Evolutionary conservation across 805 yeast species (phyloP).

Genomic region (Schizosaccharomyces lindneri): DNA sequence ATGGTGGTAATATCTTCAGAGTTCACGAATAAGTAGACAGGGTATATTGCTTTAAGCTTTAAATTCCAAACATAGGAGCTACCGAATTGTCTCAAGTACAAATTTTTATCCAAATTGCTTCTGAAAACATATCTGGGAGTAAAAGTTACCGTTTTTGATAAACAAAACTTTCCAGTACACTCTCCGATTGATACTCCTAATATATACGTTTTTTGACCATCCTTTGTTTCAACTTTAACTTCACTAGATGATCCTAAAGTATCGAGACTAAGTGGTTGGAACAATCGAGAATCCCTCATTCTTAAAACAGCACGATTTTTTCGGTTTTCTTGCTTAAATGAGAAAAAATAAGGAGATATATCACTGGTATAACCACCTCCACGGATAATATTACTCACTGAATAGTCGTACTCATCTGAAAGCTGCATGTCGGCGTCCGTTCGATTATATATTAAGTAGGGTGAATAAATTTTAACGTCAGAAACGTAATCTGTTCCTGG

Average conservation of each 20-base stretch:
- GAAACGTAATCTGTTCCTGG: background rate
- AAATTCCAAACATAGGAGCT: background rate
- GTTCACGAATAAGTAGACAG: background rate
- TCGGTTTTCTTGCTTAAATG: conserved; percentile 41
- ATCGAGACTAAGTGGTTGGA: conserved; percentile 57
- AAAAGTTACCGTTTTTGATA: conserved; percentile 53
- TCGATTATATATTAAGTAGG: background rate
- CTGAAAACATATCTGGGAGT: conserved; percentile 61
- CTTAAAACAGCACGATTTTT: conserved; percentile 41
- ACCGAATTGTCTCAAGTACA: conserved; percentile 23
- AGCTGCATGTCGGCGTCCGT: background rate
- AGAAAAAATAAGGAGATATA: conserved; percentile 48
- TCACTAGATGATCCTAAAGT: conserved; percentile 67
- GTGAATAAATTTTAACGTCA: background rate
- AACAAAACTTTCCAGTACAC: conserved; percentile 60
- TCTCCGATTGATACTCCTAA: conserved; percentile 54
- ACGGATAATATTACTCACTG: background rate
- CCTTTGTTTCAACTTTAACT: conserved; percentile 17
- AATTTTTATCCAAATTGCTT: conserved; percentile 30
- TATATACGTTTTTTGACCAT: conserved; percentile 28
- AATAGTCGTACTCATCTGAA: background rate
- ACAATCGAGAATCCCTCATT: conserved; percentile 46
- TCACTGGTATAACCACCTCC: background rate
- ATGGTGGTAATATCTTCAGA: background rate
- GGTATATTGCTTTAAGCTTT: background rate